Conservation (phyloP, 2,329 filamentous ascomycete genomes). For the Exophiala phaeomuriformis region DNA sequence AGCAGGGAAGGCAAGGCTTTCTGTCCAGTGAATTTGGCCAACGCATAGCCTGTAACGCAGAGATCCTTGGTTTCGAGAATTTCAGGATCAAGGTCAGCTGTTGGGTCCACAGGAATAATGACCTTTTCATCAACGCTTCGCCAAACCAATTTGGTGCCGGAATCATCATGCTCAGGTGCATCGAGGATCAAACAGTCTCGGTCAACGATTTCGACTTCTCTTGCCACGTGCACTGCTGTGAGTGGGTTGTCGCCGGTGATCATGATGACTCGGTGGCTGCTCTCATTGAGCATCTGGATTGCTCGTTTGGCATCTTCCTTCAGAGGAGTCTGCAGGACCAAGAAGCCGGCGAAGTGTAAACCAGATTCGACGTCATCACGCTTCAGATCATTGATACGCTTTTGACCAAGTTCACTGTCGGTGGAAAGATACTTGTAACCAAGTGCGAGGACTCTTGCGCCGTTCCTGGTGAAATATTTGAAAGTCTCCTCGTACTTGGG, state of each 20-base stretch:
- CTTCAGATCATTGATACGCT: constrained; percentile 86
- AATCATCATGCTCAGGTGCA: constrained; percentile 80
- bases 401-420: constrained; percentile 72
- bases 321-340: constrained; percentile 88
- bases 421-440: constrained; percentile 85
- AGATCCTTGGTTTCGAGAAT: constrained; percentile 83
- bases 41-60: constrained; percentile 89
- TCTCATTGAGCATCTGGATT: constrained; percentile 96
- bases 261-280: constrained; percentile 97
- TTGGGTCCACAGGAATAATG: constrained; percentile 76
- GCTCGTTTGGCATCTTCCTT: constrained; percentile 94
- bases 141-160: constrained; percentile 80
- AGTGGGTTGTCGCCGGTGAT: constrained; percentile 98
- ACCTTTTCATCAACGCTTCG: constrained; percentile 87
- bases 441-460: constrained; percentile 85
- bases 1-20: constrained; percentile 68
- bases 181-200: constrained; percentile 91
- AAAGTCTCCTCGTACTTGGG: constrained; percentile 93
- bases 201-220: constrained; percentile 94
- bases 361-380: constrained; percentile 83
- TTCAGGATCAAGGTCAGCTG: constrained; percentile 67
- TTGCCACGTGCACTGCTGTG: constrained; percentile 90
- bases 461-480: constrained; percentile 95
- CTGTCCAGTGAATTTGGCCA: constrained; percentile 81
- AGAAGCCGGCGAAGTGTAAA: constrained; percentile 84